A percentile compares a stretch with the other conserved stretches of the same genome.
Evolutionary conservation across 352 stramenopile species (phyloP).

Genomic region (Phytophthora pisi): DNA sequence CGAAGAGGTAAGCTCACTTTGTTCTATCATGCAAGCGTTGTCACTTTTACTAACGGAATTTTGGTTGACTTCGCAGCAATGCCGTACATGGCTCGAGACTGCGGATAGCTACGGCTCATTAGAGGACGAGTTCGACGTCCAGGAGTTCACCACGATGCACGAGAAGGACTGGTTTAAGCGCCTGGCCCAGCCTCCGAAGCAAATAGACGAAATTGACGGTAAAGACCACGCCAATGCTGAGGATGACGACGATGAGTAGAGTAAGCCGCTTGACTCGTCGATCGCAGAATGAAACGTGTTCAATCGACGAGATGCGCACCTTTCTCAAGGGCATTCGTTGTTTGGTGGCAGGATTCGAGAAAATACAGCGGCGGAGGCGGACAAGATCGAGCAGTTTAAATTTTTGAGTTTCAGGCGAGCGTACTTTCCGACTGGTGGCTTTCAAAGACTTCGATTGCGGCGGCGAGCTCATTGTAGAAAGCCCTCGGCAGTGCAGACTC

Average conservation of each 20-base stretch:
- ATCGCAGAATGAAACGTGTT: background rate
- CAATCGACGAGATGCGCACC: background rate
- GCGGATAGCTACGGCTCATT: constrained; percentile 79
- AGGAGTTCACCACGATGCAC: constrained; percentile 64
- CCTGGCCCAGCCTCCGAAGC: constrained; percentile 49
- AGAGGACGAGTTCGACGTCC: constrained; percentile 72
- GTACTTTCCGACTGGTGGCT: background rate
- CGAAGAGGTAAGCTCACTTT: constrained; percentile 44
- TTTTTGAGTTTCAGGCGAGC: background rate
- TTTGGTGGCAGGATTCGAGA: background rate
- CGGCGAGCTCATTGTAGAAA: background rate
- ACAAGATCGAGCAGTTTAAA: background rate
- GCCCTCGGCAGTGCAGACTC: background rate
- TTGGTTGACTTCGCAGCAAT: constrained; percentile 44
- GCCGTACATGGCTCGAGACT: constrained; percentile 77
- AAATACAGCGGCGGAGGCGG: background rate
- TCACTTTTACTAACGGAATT: background rate
- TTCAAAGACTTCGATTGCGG: background rate
- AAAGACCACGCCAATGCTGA: constrained; percentile 1
- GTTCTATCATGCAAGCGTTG: background rate
- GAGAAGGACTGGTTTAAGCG: constrained; percentile 62
- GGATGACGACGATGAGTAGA: constrained; percentile 6
- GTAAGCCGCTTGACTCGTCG: background rate
- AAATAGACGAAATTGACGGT: constrained; percentile 34
- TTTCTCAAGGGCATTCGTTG: background rate